These are phyloP conservation scores for Trypanosoma lewisi DNA, from an alignment of 208 protist genomes.

Conservation along the genomic window DNA sequence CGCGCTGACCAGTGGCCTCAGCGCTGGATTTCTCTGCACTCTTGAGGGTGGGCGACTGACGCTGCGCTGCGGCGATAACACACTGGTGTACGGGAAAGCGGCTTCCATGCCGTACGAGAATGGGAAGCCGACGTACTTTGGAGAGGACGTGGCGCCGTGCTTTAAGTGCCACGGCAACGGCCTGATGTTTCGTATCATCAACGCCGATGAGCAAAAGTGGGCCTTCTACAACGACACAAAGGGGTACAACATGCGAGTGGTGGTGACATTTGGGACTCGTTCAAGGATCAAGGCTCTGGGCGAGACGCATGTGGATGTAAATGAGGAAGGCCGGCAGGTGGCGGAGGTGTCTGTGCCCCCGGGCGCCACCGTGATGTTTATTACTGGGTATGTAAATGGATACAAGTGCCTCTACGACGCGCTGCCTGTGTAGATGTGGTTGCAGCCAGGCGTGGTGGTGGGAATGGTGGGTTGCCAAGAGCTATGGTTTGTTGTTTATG, in stretches of 20 bases:
- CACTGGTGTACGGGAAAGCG: conserved; percentile 40
- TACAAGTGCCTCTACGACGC: conserved; percentile 64
- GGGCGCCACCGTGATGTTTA: conserved; percentile 63
- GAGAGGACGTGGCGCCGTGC: conserved; percentile 55
- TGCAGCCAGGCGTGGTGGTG: neutral
- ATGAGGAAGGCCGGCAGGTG: conserved; percentile 39
- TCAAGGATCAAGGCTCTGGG: conserved; percentile 47
- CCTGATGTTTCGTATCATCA: conserved; percentile 73
- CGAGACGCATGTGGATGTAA: conserved; percentile 35
- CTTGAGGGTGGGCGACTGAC: conserved; percentile 37
- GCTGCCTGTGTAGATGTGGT: conserved; percentile 27
- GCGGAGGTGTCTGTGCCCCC: conserved; percentile 55
- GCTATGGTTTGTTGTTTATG: conserved; percentile 15
- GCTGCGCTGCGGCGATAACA: conserved; percentile 37
- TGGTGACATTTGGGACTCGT: conserved; percentile 49
- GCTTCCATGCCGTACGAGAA: conserved; percentile 28
- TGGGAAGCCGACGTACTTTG: conserved; percentile 54
- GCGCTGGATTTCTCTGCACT: conserved; percentile 41
- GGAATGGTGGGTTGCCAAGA: neutral
- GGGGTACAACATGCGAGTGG: conserved; percentile 55
- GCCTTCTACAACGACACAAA: conserved; percentile 79
- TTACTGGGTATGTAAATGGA: conserved; percentile 65
- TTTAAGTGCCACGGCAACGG: conserved; percentile 70
- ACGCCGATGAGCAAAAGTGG: conserved; percentile 71
- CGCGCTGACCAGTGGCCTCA: conserved; percentile 56